Base-by-base conservation (phyloP, 2,329 filamentous ascomycete genomes). In the Talaromyces amestolkiae region DNA sequence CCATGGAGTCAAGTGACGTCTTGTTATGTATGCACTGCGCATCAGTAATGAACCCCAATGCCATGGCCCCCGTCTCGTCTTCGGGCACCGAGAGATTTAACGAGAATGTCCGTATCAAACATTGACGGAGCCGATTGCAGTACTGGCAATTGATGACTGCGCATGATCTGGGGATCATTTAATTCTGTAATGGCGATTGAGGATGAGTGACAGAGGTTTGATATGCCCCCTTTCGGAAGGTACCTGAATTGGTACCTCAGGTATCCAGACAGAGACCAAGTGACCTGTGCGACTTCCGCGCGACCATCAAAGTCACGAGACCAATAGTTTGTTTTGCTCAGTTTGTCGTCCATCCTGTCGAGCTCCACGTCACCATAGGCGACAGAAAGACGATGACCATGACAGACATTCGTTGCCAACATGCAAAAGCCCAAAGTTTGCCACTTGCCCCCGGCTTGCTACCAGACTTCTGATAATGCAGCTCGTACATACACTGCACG, bases 351-450 rank as follows among this genome's bases (percentile, higher is more conserved):
- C 11, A 56, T 39, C 2, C 33, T n/a, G 13, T 37, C 11, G 19
- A 56, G 33, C 35, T 37, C 53, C 53, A 56, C 53, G 53, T 56
- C 53, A 56, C n/a, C 53, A 37, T 37, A n/a, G 19, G 31, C 33
- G 11, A 39, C 33, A 15, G 33, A 22, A 56, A 56, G 10, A 56
- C 31, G 27, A 31, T 31, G 6, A 7, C 19, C 53, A 22, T 39
- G 33, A 39, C 53, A 56, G 11, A 37, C 53, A 37, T 15, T 22
- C 53, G 33, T 56, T 15, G 53, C 22, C 33, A 56, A 37, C 33
- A 56, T 37, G 53, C 33, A 24, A 39, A 37, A 56, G 31, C n/a
- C 53, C 33, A 56, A 56, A 6, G n/a, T 56, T 56, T 56, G 53
- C 53, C 53, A 56, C n/a, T 56, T 39, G 33, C 31, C 31, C 22